A percentile compares a stretch with the other conserved stretches of the same genome.
Evolutionary conservation across 164 flowering plant species (phyloP).

Genomic region (Platanus orientalis): DNA sequence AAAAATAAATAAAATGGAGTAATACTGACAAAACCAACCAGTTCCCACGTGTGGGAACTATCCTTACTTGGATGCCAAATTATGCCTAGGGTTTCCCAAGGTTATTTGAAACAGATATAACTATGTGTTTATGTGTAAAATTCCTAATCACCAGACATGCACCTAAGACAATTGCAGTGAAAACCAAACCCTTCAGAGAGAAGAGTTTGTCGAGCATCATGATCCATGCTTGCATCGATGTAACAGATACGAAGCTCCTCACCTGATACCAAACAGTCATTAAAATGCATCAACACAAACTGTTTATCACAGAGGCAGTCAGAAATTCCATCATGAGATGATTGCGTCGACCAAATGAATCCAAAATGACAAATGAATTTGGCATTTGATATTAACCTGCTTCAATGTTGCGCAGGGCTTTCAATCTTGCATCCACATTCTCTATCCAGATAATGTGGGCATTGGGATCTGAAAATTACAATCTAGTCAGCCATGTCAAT

Average conservation of each 20-base stretch:
- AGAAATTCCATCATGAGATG: too few relatives aligned
- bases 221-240: slow-evolving; percentile 82
- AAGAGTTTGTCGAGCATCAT: slow-evolving; percentile 54
- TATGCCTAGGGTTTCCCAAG: background rate
- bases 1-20: too few relatives aligned
- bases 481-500: background rate
- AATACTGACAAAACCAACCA: too few relatives aligned
- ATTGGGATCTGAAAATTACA: slow-evolving; percentile 66
- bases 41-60: too few relatives aligned
- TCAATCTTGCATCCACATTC: slow-evolving; percentile 66
- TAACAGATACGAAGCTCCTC: slow-evolving; percentile 93
- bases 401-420: slow-evolving; percentile 77
- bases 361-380: background rate
- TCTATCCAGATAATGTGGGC: slow-evolving; percentile 82
- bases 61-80: too few relatives aligned
- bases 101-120: background rate
- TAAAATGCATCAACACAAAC: background rate
- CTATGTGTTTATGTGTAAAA: background rate
- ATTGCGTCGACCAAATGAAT: background rate
- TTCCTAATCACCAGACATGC: slow-evolving; percentile 49
- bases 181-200: slow-evolving; percentile 70
- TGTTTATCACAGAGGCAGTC: too few relatives aligned
- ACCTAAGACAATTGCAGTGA: slow-evolving; percentile 54
- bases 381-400: slow-evolving; percentile 43
- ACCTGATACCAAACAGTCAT: slow-evolving; percentile 33